Evolutionary conservation across 371 early-diverging fungal species (phyloP).

Genomic region (Mortierella polycephala): DNA sequence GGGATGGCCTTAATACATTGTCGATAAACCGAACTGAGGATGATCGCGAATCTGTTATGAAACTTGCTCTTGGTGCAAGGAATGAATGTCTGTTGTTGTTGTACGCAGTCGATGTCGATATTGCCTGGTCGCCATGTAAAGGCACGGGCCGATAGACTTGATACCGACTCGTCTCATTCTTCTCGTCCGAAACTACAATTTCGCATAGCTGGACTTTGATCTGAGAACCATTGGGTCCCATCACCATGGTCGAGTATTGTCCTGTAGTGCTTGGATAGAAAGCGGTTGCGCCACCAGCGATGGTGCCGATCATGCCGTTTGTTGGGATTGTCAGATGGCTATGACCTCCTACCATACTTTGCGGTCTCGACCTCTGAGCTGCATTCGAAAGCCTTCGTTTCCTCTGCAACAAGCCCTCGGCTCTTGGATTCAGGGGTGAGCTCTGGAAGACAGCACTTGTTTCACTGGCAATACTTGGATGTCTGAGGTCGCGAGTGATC

Average conservation of each 20-base stretch:
- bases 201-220: slow-evolving; percentile 41
- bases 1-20: neutral
- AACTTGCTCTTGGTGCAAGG: slow-evolving; percentile 13
- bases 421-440: slow-evolving; percentile 44
- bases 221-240: slow-evolving; percentile 43
- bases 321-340: slow-evolving; percentile 16
- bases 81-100: slow-evolving; percentile 15
- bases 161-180: slow-evolving; percentile 44
- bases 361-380: slow-evolving; percentile 31
- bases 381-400: slow-evolving; percentile 49
- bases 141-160: slow-evolving; percentile 44
- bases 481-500: slow-evolving; percentile 42
- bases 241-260: slow-evolving; percentile 34
- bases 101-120: slow-evolving; percentile 7
- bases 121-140: slow-evolving; percentile 7
- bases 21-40: slow-evolving; percentile 32
- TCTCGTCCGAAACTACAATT: slow-evolving; percentile 50
- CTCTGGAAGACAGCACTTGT: slow-evolving; percentile 27
- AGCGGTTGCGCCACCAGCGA: slow-evolving; percentile 6
- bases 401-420: slow-evolving; percentile 39
- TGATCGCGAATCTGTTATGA: slow-evolving; percentile 17
- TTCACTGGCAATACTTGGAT: slow-evolving; percentile 27
- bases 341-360: slow-evolving; percentile 20
- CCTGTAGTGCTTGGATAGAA: slow-evolving; percentile 31
- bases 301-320: neutral